Percentiles rank a stretch among this genome's conserved stretches.
Evolutionary conservation across 257 asterid genomes (phyloP).

Genomic region (Mitragyna speciosa): DNA sequence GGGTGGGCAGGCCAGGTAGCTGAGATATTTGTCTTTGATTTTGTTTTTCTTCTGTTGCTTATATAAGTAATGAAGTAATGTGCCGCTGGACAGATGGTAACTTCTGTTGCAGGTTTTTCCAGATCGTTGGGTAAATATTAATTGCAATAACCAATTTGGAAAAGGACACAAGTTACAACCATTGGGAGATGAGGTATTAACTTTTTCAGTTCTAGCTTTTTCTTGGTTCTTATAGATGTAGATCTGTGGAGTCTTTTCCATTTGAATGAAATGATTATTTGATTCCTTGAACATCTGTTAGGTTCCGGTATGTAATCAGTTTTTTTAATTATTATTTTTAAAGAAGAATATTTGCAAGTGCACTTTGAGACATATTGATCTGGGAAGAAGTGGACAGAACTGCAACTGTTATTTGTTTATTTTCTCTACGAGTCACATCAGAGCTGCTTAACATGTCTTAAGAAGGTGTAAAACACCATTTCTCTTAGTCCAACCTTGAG

Average conservation of each 20-base stretch:
- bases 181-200: slow-evolving; percentile 31
- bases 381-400: not conserved
- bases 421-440: not conserved
- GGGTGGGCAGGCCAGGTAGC: slow-evolving; percentile 29
- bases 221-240: not conserved
- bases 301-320: no score
- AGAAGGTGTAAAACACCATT: not conserved
- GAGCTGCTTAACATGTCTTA: not conserved
- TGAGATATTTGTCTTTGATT: slow-evolving; percentile 5
- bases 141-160: slow-evolving; percentile 6
- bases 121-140: not conserved
- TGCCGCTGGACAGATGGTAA: not conserved
- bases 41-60: not conserved
- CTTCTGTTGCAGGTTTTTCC: slow-evolving; percentile 13
- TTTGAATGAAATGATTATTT: not conserved
- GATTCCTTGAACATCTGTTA: not conserved
- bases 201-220: not conserved
- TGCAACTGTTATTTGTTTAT: not conserved
- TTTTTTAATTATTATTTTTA: no score
- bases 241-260: not conserved
- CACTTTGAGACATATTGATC: not conserved
- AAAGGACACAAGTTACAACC: slow-evolving; percentile 27
- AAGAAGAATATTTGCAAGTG: not conserved
- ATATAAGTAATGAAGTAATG: not conserved
- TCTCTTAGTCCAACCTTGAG: not conserved